These are phyloP conservation scores for Vanrija pseudolonga DNA, from an alignment of 1,284 basidiomycete species.

Conservation along the genomic window DNA sequence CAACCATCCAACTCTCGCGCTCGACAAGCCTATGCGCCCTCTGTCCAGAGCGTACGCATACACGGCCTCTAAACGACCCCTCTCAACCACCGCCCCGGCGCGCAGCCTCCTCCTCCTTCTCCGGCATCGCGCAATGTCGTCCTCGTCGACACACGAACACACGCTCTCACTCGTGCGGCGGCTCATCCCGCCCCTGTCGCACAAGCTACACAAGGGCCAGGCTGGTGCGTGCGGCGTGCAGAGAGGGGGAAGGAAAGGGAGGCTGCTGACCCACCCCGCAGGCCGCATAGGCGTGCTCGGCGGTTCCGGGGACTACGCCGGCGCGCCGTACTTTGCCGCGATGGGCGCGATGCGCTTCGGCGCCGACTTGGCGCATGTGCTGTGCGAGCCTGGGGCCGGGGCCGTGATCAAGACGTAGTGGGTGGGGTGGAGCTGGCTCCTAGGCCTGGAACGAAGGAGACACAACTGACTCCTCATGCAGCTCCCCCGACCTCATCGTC, in stretches of 20 bases:
- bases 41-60: too few species aligned
- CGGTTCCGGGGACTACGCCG: slow-evolving; percentile 90
- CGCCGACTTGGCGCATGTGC: slow-evolving; percentile 91
- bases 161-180: slow-evolving; percentile 38
- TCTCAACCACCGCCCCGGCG: too few species aligned
- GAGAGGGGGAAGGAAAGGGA: too few species aligned
- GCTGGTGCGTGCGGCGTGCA: slow-evolving; percentile 59
- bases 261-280: slow-evolving; percentile 19
- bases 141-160: slow-evolving; percentile 32
- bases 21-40: too few species aligned
- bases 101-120: too few species aligned
- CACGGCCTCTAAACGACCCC: too few species aligned
- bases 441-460: too few species aligned
- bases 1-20: too few species aligned
- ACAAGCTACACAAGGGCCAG: slow-evolving; percentile 87
- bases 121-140: too few species aligned
- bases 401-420: slow-evolving; percentile 87
- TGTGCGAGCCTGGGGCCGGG: slow-evolving; percentile 87
- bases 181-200: slow-evolving; percentile 48
- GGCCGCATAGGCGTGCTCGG: slow-evolving; percentile 90
- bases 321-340: slow-evolving; percentile 90
- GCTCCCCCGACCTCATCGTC: slow-evolving; percentile 79
- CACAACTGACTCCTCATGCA: slow-evolving; percentile 6
- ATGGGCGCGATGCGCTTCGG: slow-evolving; percentile 84
- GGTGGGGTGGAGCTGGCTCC: slow-evolving; percentile 6